Evolutionary conservation across 129 eudicot genomes (phyloP).

Genomic region (Heracleum sosnowskyi): DNA sequence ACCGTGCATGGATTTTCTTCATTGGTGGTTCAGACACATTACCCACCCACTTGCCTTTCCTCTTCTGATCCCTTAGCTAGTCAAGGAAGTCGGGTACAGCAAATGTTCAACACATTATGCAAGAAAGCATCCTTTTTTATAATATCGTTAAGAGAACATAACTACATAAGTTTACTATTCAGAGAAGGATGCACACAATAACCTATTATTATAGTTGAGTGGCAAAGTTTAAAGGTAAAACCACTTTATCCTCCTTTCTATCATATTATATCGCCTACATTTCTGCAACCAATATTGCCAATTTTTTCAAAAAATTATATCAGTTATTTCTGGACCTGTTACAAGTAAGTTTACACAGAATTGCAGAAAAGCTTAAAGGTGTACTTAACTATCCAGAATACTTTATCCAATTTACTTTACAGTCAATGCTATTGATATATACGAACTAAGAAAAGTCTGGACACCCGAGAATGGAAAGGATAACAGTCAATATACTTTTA

Average conservation of each 20-base stretch:
- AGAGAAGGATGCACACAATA: not conserved
- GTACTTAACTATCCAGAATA: not conserved
- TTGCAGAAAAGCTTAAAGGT: not conserved
- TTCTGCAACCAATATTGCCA: not conserved
- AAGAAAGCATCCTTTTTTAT: not conserved
- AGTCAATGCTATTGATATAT: not conserved
- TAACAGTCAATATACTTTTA: not conserved
- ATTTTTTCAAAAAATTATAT: not conserved
- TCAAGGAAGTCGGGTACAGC: conserved; percentile 9
- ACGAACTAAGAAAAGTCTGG: not conserved
- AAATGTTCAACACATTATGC: not conserved
- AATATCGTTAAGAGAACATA: not conserved
- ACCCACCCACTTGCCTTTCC: conserved; percentile 13
- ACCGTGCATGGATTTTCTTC: conserved; percentile 17
- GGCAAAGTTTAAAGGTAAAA: not conserved
- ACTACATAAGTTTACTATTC: not conserved
- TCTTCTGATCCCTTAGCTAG: conserved; percentile 12
- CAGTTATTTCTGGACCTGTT: not conserved
- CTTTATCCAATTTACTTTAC: not conserved
- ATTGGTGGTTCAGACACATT: conserved; percentile 23
- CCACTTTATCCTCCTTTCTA: not conserved
- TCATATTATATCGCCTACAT: not conserved
- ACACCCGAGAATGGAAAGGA: not conserved
- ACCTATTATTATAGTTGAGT: not conserved
- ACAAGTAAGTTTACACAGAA: not conserved